Evolutionary conservation across 2,329 filamentous ascomycete species (phyloP), one percentile per base, ranked within the genome.

Genomic region (Coniella lustricola): DNA sequence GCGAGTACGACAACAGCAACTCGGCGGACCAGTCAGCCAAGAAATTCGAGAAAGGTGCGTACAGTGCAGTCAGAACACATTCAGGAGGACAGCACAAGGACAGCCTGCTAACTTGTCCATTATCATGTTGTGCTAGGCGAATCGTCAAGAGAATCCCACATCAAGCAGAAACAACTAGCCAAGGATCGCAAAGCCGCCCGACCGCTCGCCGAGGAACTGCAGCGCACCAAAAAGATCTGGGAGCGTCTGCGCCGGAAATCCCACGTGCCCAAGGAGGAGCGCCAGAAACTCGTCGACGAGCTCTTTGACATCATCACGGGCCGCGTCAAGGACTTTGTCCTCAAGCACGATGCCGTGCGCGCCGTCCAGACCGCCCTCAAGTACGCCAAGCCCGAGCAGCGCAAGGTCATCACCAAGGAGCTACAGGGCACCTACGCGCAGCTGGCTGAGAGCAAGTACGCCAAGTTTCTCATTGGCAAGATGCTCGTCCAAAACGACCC

Each of bases 341-440:
- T 98, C 71, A 98, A 98, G 78, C 93, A 98, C 67, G 93, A 98
- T 64, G 88, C 90, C 32, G 91, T 95, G n/a, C 81, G 93, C 57
- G 90, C 95, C 36, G 86, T 98, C 21, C 93, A 98, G 71, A 96
- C 90, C 12, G 93, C 91, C 33, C 81, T 98, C 69, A 98, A 98
- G 68, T 98, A 98, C 68, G 86, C 89, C 41, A 94, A 85, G 39
- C 75, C 82, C 48, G 84, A 87, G 52, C 90, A 96, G 69, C 80
- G 88, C 62, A 87, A 84, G 67, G 81, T 84, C 70, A 96, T 98
- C 60, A 89, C 90, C 8, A 75, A 74, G 50, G 93, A 98, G 67
- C 76, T 98, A 48, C 82, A 87, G 66, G 90, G 90, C 16, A 84
- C 85, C 57, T 95, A 94, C 65, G 79, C 82, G 37, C 80, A 87